phyloP scores from a whole-genome alignment of 768 basidiomycete genomes.

The Myochromella boudieri region DNA sequence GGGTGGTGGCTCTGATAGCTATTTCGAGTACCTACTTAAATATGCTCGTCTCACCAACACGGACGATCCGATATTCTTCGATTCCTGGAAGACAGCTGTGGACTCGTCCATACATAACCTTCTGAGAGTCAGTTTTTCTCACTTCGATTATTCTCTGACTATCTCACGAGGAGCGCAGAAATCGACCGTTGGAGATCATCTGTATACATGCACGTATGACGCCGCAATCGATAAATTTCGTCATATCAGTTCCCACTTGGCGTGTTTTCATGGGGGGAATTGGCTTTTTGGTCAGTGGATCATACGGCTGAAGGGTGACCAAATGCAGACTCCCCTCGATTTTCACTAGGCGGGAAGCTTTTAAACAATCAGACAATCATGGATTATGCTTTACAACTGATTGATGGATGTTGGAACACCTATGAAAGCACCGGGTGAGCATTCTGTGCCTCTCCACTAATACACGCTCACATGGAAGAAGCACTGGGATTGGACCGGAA shows the following conservation, averaged over 20 bases:
- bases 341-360: conserved; percentile 53
- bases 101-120: conserved; percentile 57
- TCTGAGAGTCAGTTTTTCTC: conserved; percentile 27
- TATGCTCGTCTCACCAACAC: conserved; percentile 69
- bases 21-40: conserved; percentile 77
- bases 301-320: too few species aligned
- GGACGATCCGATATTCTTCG: conserved; percentile 57
- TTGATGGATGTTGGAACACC: conserved; percentile 78
- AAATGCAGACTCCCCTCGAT: neutral
- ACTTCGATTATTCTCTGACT: neutral
- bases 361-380: conserved; percentile 70
- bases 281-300: conserved; percentile 57
- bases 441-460: neutral
- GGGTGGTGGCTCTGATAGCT: conserved; percentile 75
- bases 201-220: conserved; percentile 60
- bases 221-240: conserved; percentile 45
- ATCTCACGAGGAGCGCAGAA: conserved; percentile 32
- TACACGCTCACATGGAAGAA: conserved; percentile 20
- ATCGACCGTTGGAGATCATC: conserved; percentile 60
- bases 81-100: conserved; percentile 67
- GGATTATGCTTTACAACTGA: conserved; percentile 55
- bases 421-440: conserved; percentile 68
- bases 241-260: conserved; percentile 70
- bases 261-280: conserved; percentile 74
- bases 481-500: conserved; percentile 78